Evolutionary conservation across 2,329 filamentous ascomycete species (phyloP).

Genomic region (Fusarium fujikuroi): DNA sequence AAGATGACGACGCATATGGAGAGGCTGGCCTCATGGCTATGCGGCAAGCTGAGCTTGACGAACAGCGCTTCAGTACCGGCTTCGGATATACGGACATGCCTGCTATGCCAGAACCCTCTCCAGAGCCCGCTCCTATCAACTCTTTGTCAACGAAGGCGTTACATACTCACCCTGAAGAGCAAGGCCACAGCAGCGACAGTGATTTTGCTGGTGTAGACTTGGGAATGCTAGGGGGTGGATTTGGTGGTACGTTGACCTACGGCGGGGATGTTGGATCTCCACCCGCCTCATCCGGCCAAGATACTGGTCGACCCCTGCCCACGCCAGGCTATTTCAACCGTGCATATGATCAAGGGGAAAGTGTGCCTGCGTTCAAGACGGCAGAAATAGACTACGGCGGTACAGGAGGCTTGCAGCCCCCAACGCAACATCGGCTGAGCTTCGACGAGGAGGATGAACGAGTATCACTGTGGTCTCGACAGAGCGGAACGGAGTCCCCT

Average conservation of each 20-base stretch:
- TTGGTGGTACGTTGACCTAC: conserved; percentile 63
- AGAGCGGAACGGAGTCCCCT: conserved; percentile 73
- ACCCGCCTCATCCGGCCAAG: conserved; percentile 54
- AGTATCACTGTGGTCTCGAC: conserved; percentile 65
- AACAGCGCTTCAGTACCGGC: conserved; percentile 58
- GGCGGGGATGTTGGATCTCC: conserved; percentile 59
- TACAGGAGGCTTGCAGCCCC: conserved; percentile 87
- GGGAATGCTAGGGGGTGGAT: conserved; percentile 78
- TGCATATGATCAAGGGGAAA: conserved; percentile 44
- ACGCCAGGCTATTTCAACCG: conserved; percentile 53
- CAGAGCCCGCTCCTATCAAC: conserved; percentile 39
- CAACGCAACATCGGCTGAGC: conserved; percentile 78
- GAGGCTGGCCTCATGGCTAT: conserved; percentile 86
- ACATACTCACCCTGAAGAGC: conserved; percentile 62
- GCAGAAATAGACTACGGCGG: conserved; percentile 87
- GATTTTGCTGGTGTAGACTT: conserved; percentile 78
- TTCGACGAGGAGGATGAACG: conserved; percentile 94
- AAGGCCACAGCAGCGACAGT: conserved; percentile 70
- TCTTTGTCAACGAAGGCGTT: conserved; percentile 55
- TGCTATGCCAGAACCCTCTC: conserved; percentile 40
- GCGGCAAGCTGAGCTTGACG: conserved; percentile 84
- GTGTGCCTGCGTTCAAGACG: conserved; percentile 59
- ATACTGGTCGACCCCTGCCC: conserved; percentile 61
- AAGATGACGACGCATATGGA: conserved; percentile 88
- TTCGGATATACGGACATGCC: conserved; percentile 49